A percentile compares a stretch with the other conserved stretches of the same genome.
Evolutionary conservation across 2,329 filamentous ascomycete species (phyloP).

Genomic region (Lasiodiplodia theobromae): DNA sequence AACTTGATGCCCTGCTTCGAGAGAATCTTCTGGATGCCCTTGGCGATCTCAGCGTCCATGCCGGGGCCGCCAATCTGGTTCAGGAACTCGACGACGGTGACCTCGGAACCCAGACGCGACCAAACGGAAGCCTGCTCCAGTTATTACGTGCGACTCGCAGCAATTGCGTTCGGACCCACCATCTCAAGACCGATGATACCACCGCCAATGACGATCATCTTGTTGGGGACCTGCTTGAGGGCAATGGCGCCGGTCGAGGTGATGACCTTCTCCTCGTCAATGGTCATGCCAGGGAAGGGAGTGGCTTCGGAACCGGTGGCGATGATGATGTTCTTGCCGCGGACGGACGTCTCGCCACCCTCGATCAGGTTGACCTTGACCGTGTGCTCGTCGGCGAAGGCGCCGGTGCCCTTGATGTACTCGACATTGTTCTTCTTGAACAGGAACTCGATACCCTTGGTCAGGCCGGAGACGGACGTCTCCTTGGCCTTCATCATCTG

Average conservation of each 20-base stretch:
- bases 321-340: conserved; percentile 97
- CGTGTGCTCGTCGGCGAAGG: conserved; percentile 88
- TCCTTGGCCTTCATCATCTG: conserved; percentile 99
- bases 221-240: conserved; percentile 89
- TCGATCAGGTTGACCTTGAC: conserved; percentile 89
- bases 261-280: conserved; percentile 97
- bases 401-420: conserved; percentile 92
- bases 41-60: conserved; percentile 95
- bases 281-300: conserved; percentile 92
- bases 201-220: conserved; percentile 95
- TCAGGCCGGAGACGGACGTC: conserved; percentile 83
- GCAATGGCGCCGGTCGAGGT: conserved; percentile 95
- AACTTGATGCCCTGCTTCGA: conserved; percentile 98
- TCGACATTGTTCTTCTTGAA: conserved; percentile 99
- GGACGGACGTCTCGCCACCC: conserved; percentile 85
- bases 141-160: conserved; percentile 35
- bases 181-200: conserved; percentile 99
- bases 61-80: conserved; percentile 96
- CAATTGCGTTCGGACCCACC: conserved; percentile 58
- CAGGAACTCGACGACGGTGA: conserved; percentile 97
- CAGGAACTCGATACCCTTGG: conserved; percentile 96
- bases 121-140: conserved; percentile 77
- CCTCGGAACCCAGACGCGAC: conserved; percentile 91
- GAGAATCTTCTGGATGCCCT: conserved; percentile 89
- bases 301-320: conserved; percentile 95